Conservation (phyloP, 2,329 filamentous ascomycete species). For the Scytalidium lignicola region DNA sequence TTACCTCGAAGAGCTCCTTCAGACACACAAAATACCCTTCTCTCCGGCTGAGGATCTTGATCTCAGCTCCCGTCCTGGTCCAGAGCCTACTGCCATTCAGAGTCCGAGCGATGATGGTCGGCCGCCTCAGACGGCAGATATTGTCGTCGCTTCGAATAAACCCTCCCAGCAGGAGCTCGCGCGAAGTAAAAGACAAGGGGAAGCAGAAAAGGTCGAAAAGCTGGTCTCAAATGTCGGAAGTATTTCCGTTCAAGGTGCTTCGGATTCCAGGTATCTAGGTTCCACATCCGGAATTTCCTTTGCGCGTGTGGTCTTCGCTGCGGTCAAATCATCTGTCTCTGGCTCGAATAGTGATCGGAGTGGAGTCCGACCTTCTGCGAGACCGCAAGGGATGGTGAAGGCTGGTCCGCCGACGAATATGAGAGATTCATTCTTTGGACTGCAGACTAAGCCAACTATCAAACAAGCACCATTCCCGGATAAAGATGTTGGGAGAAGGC, state of each 20-base stretch:
- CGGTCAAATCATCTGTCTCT: conserved; percentile 69
- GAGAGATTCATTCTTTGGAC: conserved; percentile 94
- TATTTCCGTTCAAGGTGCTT: conserved; percentile 71
- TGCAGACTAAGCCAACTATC: conserved; percentile 86
- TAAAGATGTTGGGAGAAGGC: conserved; percentile 62
- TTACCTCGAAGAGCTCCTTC: conserved; percentile 74
- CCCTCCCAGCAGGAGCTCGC: conserved; percentile 19
- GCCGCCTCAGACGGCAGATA: conserved; percentile 15
- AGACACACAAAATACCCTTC: conserved; percentile 64
- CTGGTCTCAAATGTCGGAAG: conserved; percentile 66
- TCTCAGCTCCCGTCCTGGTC: conserved; percentile 41
- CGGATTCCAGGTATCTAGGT: conserved; percentile 76
- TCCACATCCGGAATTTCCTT: conserved; percentile 91
- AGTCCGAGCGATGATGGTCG: conserved; percentile 25
- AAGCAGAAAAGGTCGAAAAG: conserved; percentile 58
- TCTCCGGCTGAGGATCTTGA: conserved; percentile 68
- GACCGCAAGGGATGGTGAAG: conserved; percentile 35
- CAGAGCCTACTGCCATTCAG: conserved; percentile 21
- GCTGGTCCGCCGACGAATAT: conserved; percentile 60
- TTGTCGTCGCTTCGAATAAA: conserved; percentile 12
- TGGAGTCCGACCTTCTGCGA: conserved; percentile 54
- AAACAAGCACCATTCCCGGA: conserved; percentile 80
- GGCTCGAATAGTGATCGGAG: conserved; percentile 64
- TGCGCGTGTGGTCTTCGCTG: conserved; percentile 87
- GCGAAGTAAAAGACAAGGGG: conserved; percentile 43